A percentile compares a stretch with the other conserved stretches of the same genome.
Conservation (phyloP, 2,329 filamentous ascomycete genomes). For the Cyclaneusma minus region DNA sequence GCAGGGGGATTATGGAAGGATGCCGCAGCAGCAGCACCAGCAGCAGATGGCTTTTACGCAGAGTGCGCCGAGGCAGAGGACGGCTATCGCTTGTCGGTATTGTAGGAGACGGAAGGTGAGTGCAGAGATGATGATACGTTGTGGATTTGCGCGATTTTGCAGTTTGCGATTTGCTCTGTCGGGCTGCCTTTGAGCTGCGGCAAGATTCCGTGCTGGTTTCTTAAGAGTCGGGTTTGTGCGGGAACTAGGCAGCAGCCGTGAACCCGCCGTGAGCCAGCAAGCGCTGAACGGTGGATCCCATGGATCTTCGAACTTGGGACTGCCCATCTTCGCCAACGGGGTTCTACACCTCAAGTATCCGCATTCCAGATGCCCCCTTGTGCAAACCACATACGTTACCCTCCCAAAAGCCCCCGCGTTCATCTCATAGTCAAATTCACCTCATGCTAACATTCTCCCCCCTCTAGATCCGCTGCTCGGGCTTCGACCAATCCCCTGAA, state of each 20-base stretch:
- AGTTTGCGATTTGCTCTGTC: too few species aligned
- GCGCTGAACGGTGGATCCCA: too few species aligned
- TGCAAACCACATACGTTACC: not conserved
- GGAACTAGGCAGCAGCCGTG: too few species aligned
- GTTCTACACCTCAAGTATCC: not conserved
- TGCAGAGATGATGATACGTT: too few species aligned
- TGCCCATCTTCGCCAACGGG: not conserved
- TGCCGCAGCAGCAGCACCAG: constrained; percentile 8
- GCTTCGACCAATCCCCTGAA: constrained; percentile 56
- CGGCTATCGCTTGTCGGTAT: constrained; percentile 44
- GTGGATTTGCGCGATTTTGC: too few species aligned
- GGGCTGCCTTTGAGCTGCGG: too few species aligned
- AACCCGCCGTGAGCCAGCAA: too few species aligned
- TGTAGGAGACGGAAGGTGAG: constrained; percentile 42
- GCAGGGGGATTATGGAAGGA: constrained; percentile 13
- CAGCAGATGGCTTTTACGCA: constrained; percentile 21
- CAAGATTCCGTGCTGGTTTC: too few species aligned
- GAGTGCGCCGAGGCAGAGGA: constrained; percentile 41
- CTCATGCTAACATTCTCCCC: constrained; percentile 1
- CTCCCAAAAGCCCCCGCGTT: too few species aligned
- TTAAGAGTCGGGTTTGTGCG: too few species aligned
- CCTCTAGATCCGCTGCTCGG: constrained; percentile 58
- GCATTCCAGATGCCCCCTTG: not conserved
- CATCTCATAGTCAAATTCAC: not conserved
- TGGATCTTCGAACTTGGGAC: too few species aligned